phyloP scores from a whole-genome alignment of 139 green algal species.

The Coccomyxa sp. region DNA sequence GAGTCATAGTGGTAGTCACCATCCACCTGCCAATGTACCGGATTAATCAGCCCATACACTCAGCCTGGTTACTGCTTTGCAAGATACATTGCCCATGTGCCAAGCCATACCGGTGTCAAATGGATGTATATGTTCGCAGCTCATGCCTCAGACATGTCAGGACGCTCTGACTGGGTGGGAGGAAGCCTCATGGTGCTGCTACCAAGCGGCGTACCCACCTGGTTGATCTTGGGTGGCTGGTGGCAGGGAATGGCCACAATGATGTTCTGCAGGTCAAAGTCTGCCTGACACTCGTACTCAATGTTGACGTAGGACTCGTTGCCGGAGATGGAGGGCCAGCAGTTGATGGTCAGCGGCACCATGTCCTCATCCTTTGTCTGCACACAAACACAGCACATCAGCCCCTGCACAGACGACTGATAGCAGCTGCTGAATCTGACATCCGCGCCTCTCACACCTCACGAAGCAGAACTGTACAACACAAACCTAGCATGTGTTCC shows the following conservation, averaged over 20 bases:
- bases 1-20: constrained; percentile 86
- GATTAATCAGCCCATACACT: no score
- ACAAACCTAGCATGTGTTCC: no score
- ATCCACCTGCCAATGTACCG: constrained; percentile 74
- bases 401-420: no score
- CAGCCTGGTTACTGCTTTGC: no score
- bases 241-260: constrained; percentile 80
- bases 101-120: no score
- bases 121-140: neutral
- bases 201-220: constrained; percentile 7
- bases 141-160: neutral
- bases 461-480: no score
- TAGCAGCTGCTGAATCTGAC: no score
- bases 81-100: no score
- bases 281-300: constrained; percentile 88
- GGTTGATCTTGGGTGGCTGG: constrained; percentile 50
- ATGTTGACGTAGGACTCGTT: constrained; percentile 95
- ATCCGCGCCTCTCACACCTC: no score
- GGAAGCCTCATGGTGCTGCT: neutral
- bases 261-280: constrained; percentile 90
- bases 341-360: constrained; percentile 87
- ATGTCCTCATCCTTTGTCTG: constrained; percentile 53
- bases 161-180: neutral
- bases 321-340: constrained; percentile 88
- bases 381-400: neutral